Percentiles rank a stretch among this genome's conserved stretches.
Conservation (phyloP, 148 eudicot genomes). For the Amaranthus palmeri region DNA sequence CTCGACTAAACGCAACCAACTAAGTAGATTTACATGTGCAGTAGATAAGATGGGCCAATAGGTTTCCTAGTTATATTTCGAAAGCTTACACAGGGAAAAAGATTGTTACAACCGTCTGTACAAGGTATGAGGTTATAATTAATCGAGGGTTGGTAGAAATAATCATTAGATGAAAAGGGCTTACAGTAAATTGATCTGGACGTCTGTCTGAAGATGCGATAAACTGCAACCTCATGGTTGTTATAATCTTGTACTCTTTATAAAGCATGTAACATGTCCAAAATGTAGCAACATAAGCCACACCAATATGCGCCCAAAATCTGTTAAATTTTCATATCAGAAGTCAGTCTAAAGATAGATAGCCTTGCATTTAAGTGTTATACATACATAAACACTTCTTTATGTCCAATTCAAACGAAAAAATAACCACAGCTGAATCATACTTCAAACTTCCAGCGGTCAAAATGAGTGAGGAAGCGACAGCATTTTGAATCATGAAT, state of each 20-base stretch:
- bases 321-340: constrained; percentile 31
- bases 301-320: constrained; percentile 72
- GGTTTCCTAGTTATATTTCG: neutral
- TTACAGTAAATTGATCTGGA: constrained; percentile 85
- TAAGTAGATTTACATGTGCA: neutral
- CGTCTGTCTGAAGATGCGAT: constrained; percentile 74
- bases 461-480: too few relatives aligned
- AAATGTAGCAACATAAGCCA: constrained; percentile 72
- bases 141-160: neutral
- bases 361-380: neutral
- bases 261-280: constrained; percentile 78
- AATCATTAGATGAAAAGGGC: constrained; percentile 13
- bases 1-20: neutral
- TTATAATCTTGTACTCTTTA: constrained; percentile 65
- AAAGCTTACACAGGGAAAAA: neutral
- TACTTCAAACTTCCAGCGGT: too few relatives aligned
- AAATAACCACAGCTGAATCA: too few relatives aligned
- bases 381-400: neutral
- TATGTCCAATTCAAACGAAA: neutral
- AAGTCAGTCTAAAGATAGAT: neutral
- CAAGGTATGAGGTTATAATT: neutral
- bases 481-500: too few relatives aligned
- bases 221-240: constrained; percentile 66
- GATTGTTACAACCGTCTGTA: neutral
- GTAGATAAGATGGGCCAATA: neutral